These are phyloP conservation scores for Eucalyptus caleyi DNA, from an alignment of 345 rosid genomes.

Conservation along the genomic window DNA sequence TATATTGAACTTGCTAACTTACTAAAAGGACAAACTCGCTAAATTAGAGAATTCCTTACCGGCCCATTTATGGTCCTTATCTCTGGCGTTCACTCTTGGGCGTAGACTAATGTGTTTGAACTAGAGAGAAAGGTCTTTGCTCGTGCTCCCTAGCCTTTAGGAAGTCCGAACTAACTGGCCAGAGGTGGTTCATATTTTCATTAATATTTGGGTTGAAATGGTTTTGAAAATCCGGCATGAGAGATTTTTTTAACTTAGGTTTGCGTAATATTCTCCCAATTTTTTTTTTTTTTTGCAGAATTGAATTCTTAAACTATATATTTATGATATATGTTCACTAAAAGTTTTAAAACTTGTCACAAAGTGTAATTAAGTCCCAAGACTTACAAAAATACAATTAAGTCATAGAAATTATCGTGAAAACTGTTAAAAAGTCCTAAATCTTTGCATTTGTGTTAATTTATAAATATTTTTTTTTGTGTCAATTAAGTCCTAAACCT, in stretches of 20 bases:
- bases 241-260: not conserved
- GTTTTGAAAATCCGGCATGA: not conserved
- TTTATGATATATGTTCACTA: not conserved
- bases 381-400: no score
- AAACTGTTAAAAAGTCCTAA: no score
- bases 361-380: no score
- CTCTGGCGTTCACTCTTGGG: not conserved
- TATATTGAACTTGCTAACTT: not conserved
- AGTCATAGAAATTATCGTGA: no score
- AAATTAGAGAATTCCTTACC: not conserved
- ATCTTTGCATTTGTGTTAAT: no score
- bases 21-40: not conserved
- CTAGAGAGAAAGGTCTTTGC: not conserved
- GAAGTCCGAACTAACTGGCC: not conserved
- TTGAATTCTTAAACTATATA: not conserved
- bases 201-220: not conserved
- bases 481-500: no score
- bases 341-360: accelerated
- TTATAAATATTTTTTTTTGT: no score
- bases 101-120: not conserved
- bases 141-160: not conserved
- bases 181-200: not conserved
- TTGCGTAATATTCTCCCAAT: accelerated
- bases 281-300: not conserved
- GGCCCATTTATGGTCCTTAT: not conserved